Base-by-base conservation (phyloP, 2,329 filamentous ascomycete genomes). In the Neofusicoccum cordaticola region DNA sequence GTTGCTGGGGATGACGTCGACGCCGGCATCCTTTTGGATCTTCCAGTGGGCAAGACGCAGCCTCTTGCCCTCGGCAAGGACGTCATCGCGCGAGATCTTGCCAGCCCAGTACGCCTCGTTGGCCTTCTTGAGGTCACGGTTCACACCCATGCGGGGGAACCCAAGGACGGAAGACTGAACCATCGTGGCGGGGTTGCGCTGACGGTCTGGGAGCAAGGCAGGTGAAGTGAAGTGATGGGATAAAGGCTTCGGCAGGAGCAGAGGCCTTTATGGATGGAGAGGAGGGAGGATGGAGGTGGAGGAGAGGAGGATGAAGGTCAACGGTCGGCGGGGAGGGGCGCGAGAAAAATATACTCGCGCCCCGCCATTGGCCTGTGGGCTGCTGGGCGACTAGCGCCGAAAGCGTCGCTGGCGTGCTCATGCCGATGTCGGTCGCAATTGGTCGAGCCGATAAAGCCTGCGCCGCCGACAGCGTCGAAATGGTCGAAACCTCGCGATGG, bases 121-220 rank as follows among this genome's bases (percentile, higher is more conserved):
- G 78, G 95, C 95, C 89, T 99, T 99, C 90, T 99, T 99, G 80
- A 99, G 89, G 87, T 99, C 95, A 89, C 95, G 93, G 84, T 96
- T 91, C 76, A 87, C 91, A 83, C 95, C 95, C 92, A 98, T 97
- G 79, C 95, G 94, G 81, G 95, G 95, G 88, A 99, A 99, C 84
- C 95, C 95, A 81, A 99, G 90, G 81, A 99, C 86, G 73, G 95
- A 86, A 70, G 82, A 83, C 70, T 82, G 79, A 65, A 83, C 82
- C 82, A 83, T 83, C 11, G 17, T 71, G 63, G 65, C 52, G 50
- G 22, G 15, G 61, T 47, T 45, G 44, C 31, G 35, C 19, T 60
- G 56, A 52, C 37, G 13, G 31, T 27, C 19, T 41, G 31, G 39
- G 45, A 37, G 50, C 17, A 11, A 52, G 48, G 37, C 44, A 60